Evolutionary conservation across 2,329 filamentous ascomycete species (phyloP).

Genomic region (Plectosphaerella plurivora): DNA sequence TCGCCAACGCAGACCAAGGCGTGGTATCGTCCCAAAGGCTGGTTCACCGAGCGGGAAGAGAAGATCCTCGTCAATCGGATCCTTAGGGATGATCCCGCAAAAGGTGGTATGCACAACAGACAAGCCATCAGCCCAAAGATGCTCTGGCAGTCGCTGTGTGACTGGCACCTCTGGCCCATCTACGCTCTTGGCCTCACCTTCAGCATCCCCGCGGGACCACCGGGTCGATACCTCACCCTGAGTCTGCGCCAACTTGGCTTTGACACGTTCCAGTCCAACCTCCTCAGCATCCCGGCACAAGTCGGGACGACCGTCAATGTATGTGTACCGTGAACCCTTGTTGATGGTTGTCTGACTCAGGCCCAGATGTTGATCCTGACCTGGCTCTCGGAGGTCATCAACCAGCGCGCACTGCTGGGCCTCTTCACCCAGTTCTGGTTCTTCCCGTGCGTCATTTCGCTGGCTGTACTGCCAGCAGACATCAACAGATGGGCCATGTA

Average conservation of each 20-base stretch:
- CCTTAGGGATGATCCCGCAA: conserved; percentile 51
- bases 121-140: conserved; percentile 43
- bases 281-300: conserved; percentile 50
- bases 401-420: conserved; percentile 35
- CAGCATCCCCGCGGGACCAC: conserved; percentile 41
- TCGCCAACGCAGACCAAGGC: conserved; percentile 32
- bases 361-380: conserved; percentile 37
- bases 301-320: conserved; percentile 10
- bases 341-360: conserved; percentile 21
- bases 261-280: conserved; percentile 41
- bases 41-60: conserved; percentile 53
- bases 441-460: conserved; percentile 45
- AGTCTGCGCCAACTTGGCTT: conserved; percentile 46
- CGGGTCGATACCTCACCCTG: conserved; percentile 46
- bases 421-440: conserved; percentile 46
- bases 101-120: conserved; percentile 55
- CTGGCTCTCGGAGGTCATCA: conserved; percentile 37
- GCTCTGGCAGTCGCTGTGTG: conserved; percentile 43
- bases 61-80: conserved; percentile 55
- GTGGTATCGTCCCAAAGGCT: conserved; percentile 30
- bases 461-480: conserved; percentile 16
- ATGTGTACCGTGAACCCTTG: conserved; percentile 12
- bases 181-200: conserved; percentile 45
- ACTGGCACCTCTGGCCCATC: conserved; percentile 55
- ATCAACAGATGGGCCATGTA: conserved; percentile 27